Conservation (phyloP, 108 stramenopile species). For the Craspedostauros australis region DNA sequence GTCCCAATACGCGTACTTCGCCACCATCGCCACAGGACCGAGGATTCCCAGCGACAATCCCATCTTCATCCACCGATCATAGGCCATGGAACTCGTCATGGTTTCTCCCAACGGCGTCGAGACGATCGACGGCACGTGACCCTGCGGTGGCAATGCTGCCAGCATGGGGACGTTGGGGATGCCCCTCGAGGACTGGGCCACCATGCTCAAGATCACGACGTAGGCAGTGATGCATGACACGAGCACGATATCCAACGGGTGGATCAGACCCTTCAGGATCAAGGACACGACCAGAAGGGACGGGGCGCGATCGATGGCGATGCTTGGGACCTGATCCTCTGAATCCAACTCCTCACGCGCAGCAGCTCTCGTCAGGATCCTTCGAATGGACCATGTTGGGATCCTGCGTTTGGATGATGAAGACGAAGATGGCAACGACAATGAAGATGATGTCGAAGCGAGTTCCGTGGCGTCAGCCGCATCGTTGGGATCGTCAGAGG, state of each 20-base stretch:
- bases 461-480: not conserved
- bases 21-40: constrained; percentile 30
- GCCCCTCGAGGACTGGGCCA: constrained; percentile 14
- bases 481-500: not conserved
- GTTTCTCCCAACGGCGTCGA: constrained; percentile 53
- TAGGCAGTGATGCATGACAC: constrained; percentile 30
- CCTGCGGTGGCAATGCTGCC: constrained; percentile 57
- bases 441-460: too few species aligned
- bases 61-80: constrained; percentile 45
- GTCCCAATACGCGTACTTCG: not conserved
- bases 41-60: constrained; percentile 51
- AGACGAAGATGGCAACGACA: not conserved
- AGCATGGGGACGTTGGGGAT: constrained; percentile 26
- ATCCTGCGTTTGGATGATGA: not conserved
- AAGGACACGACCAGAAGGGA: constrained; percentile 24
- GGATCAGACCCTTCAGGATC: constrained; percentile 30
- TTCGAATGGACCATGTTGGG: constrained; percentile 4
- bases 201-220: constrained; percentile 24
- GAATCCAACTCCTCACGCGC: constrained; percentile 19
- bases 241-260: constrained; percentile 26
- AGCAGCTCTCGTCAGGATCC: constrained; percentile 38
- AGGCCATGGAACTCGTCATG: constrained; percentile 25
- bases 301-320: constrained; percentile 32
- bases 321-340: constrained; percentile 5
- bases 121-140: constrained; percentile 61